Percentiles rank a stretch among this genome's conserved stretches.
Conservation (phyloP, 768 basidiomycete genomes). For the Butyriboletus loyo region DNA sequence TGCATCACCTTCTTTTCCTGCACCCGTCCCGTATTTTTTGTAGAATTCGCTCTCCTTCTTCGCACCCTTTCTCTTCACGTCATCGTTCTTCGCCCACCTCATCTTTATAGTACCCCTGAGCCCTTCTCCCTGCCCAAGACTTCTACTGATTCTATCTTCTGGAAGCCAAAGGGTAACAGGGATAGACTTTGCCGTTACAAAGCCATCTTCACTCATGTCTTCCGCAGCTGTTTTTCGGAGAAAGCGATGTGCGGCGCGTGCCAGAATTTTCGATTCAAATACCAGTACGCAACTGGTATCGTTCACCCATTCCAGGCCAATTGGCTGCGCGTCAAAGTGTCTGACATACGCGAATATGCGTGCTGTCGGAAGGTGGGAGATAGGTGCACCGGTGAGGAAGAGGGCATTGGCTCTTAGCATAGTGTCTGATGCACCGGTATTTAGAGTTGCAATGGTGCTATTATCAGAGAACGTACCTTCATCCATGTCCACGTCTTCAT, state of each 20-base stretch:
- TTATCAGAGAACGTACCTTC: conserved; percentile 28
- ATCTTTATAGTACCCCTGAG: conserved; percentile 64
- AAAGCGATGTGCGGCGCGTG: conserved; percentile 46
- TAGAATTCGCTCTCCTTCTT: conserved; percentile 75
- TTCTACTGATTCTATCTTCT: conserved; percentile 71
- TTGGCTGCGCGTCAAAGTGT: conserved; percentile 70
- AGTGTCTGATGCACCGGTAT: conserved; percentile 36
- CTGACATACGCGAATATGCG: conserved; percentile 80
- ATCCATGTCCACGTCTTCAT: conserved; percentile 35
- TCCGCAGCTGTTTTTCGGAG: conserved; percentile 54
- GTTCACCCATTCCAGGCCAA: conserved; percentile 84
- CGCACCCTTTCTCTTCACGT: conserved; percentile 78
- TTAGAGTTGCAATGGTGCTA: background rate
- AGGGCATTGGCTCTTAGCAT: conserved; percentile 62
- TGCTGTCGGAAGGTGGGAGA: conserved; percentile 70
- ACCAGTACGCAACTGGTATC: conserved; percentile 81
- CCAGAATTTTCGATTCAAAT: conserved; percentile 54
- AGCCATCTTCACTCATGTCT: conserved; percentile 52
- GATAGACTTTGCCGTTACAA: conserved; percentile 62
- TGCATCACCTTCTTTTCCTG: conserved; percentile 57
- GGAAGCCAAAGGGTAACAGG: conserved; percentile 77
- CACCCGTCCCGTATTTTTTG: conserved; percentile 61
- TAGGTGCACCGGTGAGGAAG: conserved; percentile 68
- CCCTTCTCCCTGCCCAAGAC: conserved; percentile 66
- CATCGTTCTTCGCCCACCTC: conserved; percentile 71